These are phyloP conservation scores for Trichoderma koningiopsis DNA, from an alignment of 2,329 filamentous ascomycete genomes.

Conservation along the genomic window DNA sequence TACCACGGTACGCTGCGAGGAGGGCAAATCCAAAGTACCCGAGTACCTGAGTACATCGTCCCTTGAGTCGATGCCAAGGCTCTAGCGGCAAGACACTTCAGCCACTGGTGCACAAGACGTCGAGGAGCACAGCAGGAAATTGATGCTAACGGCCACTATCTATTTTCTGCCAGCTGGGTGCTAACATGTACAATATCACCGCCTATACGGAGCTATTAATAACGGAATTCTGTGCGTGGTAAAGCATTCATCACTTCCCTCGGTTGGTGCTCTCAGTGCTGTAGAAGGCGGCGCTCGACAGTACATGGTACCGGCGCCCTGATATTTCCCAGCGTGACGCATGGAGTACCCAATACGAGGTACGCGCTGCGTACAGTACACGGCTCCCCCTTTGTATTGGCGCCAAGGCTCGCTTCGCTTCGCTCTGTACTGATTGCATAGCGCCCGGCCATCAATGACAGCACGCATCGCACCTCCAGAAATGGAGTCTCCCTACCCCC, in stretches of 20 bases:
- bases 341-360: neutral
- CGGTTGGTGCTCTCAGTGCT: neutral
- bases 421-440: neutral
- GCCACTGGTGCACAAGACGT: neutral
- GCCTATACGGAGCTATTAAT: neutral
- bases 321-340: neutral
- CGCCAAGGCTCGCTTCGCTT: conserved; percentile 13
- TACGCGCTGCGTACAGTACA: neutral
- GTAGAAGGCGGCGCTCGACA: neutral
- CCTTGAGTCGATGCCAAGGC: conserved; percentile 16
- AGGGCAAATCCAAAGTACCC: neutral
- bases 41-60: neutral
- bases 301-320: neutral
- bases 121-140: neutral
- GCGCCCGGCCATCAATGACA: neutral
- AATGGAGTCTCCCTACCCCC: neutral
- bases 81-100: conserved; percentile 7
- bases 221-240: neutral
- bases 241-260: neutral
- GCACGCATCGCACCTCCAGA: neutral
- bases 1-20: conserved; percentile 1
- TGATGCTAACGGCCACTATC: neutral
- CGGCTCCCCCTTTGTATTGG: neutral
- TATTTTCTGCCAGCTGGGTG: neutral
- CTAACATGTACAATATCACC: too few relatives aligned